Evolutionary conservation across 139 green algal genomes (phyloP), one percentile per base, ranked within the genome.

Genomic region (Auxenochlorella pyrenoidosa): DNA sequence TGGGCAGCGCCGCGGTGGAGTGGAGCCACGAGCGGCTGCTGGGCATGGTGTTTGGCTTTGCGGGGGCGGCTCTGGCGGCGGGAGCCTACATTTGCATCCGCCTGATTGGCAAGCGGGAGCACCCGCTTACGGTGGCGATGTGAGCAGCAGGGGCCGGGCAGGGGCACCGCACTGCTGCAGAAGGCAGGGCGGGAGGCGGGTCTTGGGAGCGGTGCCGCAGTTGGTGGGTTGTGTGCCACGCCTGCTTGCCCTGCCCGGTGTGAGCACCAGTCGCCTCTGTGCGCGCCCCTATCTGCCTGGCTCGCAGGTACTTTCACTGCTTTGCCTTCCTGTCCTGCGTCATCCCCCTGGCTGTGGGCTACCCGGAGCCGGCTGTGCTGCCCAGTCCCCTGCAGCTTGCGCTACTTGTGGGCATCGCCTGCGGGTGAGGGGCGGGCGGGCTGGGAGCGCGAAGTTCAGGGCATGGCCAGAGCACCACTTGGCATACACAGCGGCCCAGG

Each of bases 261-360:
- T n/a, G n/a, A n/a, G n/a, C n/a, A n/a, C 54, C 54, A 63, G 54
- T 13, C 54, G 22, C 54, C 18, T 8, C 54, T 28, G 18, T 26
- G 54, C 54, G 22, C 54, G 3, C 54, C 2, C 8, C 54, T 2
- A 63, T 3, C 54, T 63, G 54, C 54, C 54, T 72, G 66, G 32
- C 34, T 10, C 28, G 68, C 68, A 75, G 68, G 24, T 93, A 92
- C 68, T 95, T 95, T 75, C 92, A 95, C 79, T 66, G 59, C 0
- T 80, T 58, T 43, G 89, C 91, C 34, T 47, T 93, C 30, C 2
- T 83, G 22, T 72, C 87, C 28, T 90, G 82, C 26, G 40, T 60
- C 0, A 3, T 90, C 24, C 92, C 92, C 10, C 87, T 95, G 59
- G 54, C 82, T 2, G 13, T 60, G 15, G 88, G 91, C 13, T 82